These are phyloP conservation scores for Podaxis carcinomalis DNA, from an alignment of 768 basidiomycete species.

Conservation along the genomic window DNA sequence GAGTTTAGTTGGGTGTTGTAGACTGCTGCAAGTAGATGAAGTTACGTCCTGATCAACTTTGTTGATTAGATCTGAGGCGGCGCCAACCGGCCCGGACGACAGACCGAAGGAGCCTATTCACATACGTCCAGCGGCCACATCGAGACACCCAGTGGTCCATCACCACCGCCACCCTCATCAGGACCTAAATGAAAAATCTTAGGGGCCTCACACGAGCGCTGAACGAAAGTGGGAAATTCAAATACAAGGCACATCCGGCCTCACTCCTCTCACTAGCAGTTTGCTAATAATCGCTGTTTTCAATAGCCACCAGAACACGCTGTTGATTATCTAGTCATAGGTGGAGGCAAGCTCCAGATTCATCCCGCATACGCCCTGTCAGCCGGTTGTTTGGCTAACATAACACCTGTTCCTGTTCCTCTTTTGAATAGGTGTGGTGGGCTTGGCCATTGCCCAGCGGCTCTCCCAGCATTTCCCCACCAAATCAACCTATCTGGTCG, in stretches of 20 bases:
- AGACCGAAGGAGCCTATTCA: not conserved
- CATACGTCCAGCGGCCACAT: not conserved
- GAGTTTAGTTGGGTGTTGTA: not conserved
- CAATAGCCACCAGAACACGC: constrained; percentile 57
- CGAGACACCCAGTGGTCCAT: not conserved
- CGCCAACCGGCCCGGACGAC: not conserved
- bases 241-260: constrained; percentile 49
- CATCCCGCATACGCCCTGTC: not conserved
- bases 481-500: constrained; percentile 77
- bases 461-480: constrained; percentile 59
- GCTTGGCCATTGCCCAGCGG: constrained; percentile 79
- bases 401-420: not conserved
- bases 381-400: not conserved
- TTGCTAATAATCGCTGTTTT: not conserved
- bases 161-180: not conserved
- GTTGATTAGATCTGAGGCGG: not conserved
- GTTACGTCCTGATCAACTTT: not conserved
- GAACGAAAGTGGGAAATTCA: constrained; percentile 55
- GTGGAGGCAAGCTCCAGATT: constrained; percentile 56
- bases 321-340: constrained; percentile 85
- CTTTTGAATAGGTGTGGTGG: constrained; percentile 61
- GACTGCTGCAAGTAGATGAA: not conserved
- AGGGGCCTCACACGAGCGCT: constrained; percentile 55
- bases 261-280: not conserved
- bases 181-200: constrained; percentile 27